Evolutionary conservation across 2,329 filamentous ascomycete species (phyloP).

Genomic region (Colletotrichum sidae): DNA sequence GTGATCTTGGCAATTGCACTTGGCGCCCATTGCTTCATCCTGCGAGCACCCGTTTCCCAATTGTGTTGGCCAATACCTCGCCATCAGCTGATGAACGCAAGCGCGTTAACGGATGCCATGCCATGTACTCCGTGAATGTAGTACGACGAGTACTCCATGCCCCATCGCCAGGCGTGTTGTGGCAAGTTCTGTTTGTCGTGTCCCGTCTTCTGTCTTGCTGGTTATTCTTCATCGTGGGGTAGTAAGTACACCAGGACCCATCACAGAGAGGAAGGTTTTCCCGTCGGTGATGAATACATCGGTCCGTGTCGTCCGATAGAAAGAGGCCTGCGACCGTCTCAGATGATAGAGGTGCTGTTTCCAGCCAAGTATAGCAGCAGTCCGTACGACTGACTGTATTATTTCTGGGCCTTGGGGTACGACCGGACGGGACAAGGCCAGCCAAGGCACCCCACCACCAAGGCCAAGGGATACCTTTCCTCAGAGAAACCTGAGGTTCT

Average conservation of each 20-base stretch:
- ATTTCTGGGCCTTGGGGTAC: slow-evolving; percentile 27
- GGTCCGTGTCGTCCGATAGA: slow-evolving; percentile 29
- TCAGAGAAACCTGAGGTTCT: slow-evolving; percentile 4
- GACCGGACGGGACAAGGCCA: slow-evolving; percentile 26
- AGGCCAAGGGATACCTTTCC: neutral
- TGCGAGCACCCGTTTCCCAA: slow-evolving; percentile 30
- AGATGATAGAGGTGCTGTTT: slow-evolving; percentile 29
- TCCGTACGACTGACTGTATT: slow-evolving; percentile 13
- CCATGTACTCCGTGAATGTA: neutral
- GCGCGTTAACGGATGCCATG: slow-evolving; percentile 11
- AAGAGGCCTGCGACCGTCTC: slow-evolving; percentile 33
- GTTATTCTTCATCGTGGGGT: too few relatives aligned
- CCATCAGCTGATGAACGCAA: slow-evolving; percentile 35
- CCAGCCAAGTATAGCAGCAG: slow-evolving; percentile 24
- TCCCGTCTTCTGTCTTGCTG: too few relatives aligned
- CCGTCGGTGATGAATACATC: slow-evolving; percentile 1
- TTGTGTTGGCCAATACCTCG: slow-evolving; percentile 28
- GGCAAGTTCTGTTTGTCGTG: too few relatives aligned
- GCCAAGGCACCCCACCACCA: neutral
- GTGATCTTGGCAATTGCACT: slow-evolving; percentile 32
- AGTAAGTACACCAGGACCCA: neutral
- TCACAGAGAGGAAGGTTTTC: neutral
- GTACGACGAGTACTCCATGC: too few relatives aligned
- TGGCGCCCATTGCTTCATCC: slow-evolving; percentile 35
- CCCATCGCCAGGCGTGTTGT: too few relatives aligned